Evolutionary conservation across 495 filamentous ascomycete genomes (phyloP).

Genomic region (Pseudoneurospora amorphoporcata): DNA sequence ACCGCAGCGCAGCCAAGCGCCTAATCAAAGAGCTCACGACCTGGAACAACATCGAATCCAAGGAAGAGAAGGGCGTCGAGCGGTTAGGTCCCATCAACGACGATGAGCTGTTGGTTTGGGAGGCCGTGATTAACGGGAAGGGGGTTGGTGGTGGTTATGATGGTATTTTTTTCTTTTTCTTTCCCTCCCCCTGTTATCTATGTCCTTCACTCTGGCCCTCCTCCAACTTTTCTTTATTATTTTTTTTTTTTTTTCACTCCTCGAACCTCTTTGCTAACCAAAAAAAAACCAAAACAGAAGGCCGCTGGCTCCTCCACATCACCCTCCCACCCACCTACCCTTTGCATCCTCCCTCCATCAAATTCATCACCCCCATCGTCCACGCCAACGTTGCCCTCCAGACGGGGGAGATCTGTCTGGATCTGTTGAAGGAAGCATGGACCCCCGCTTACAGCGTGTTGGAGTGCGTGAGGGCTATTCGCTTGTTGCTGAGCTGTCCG

Average conservation of each 20-base stretch:
- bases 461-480: constrained; percentile 63
- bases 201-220: background rate
- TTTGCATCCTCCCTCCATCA: constrained; percentile 59
- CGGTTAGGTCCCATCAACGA: constrained; percentile 60
- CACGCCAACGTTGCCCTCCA: constrained; percentile 77
- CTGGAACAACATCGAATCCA: constrained; percentile 28
- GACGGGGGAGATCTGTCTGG: constrained; percentile 88
- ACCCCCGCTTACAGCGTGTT: constrained; percentile 73
- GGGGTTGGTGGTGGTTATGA: constrained; percentile 56
- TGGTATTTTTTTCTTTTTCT: constrained; percentile 30
- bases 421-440: constrained; percentile 76
- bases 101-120: constrained; percentile 63
- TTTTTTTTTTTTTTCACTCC: background rate
- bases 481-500: constrained; percentile 66
- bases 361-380: constrained; percentile 69
- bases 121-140: constrained; percentile 68
- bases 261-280: background rate
- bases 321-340: constrained; percentile 71
- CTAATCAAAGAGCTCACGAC: constrained; percentile 32
- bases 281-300: constrained; percentile 38
- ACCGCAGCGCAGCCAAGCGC: constrained; percentile 29
- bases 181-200: background rate
- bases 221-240: too few relatives aligned
- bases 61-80: constrained; percentile 34
- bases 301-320: constrained; percentile 76